A percentile compares a stretch with the other conserved stretches of the same genome.
Evolutionary conservation across 345 rosid genomes (phyloP).

Genomic region (Murraya koenigii): DNA sequence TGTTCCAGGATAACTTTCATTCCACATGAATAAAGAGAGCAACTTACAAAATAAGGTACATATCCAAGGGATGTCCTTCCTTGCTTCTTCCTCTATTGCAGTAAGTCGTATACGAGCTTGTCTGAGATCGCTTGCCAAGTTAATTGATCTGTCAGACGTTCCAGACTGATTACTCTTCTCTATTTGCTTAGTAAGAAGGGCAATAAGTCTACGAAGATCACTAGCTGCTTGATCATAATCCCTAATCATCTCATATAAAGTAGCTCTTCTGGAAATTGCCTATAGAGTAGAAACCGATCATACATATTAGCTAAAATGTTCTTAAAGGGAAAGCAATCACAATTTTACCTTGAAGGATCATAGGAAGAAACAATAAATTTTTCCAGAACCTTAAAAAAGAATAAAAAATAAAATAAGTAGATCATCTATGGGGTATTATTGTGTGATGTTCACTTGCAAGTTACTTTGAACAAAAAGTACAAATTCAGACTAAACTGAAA

Average conservation of each 20-base stretch:
- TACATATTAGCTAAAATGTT: slow-evolving; percentile 11
- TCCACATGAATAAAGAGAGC: not conserved
- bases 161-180: slow-evolving; percentile 50
- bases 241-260: slow-evolving; percentile 81
- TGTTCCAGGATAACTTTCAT: not conserved
- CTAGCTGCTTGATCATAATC: slow-evolving; percentile 81
- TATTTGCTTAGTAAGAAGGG: slow-evolving; percentile 55
- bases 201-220: slow-evolving; percentile 66
- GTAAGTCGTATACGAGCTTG: slow-evolving; percentile 60
- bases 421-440: not conserved
- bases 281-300: slow-evolving; percentile 20
- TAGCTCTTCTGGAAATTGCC: slow-evolving; percentile 93
- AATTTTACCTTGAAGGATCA: not conserved
- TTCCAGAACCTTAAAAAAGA: not conserved
- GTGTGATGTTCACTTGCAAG: not conserved
- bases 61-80: slow-evolving; percentile 70
- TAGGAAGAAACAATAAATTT: not conserved
- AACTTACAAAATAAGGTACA: slow-evolving; percentile 93
- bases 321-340: not conserved
- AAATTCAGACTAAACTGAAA: not conserved
- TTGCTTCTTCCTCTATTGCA: slow-evolving; percentile 71
- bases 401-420: not conserved
- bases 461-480: not conserved
- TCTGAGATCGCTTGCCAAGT: slow-evolving; percentile 55
- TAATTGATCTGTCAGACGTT: slow-evolving; percentile 45